Evolutionary conservation across 179 eudicot species (phyloP).

Genomic region (Beta lomatogona): DNA sequence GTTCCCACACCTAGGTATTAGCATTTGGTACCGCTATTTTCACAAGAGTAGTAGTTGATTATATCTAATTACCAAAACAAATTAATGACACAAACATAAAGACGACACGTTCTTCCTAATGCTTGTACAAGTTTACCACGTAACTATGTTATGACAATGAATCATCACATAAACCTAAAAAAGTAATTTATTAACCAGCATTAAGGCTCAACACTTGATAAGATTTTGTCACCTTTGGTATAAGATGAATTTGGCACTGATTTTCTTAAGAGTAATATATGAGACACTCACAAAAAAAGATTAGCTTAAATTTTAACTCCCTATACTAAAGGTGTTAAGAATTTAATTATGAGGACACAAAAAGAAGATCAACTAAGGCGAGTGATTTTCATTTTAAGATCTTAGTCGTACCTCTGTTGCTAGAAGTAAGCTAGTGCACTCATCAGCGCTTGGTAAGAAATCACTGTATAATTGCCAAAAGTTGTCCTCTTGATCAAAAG

Average conservation of each 20-base stretch:
- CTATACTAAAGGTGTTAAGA: neutral
- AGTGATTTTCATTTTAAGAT: neutral
- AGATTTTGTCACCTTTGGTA: neutral
- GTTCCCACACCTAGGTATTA: neutral
- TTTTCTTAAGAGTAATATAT: neutral
- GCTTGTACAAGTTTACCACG: neutral
- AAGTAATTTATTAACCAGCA: neutral
- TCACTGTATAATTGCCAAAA: conserved; percentile 96
- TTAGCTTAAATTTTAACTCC: conserved; percentile 6
- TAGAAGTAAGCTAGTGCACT: conserved; percentile 88
- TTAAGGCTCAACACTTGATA: neutral
- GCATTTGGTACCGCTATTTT: neutral
- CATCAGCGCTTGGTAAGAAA: conserved; percentile 85
- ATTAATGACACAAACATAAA: neutral
- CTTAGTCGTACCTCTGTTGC: conserved; percentile 73
- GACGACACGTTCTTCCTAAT: neutral
- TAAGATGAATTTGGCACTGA: neutral
- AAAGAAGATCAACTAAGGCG: neutral
- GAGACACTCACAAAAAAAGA: neutral
- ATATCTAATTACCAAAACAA: neutral
- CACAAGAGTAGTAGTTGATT: neutral
- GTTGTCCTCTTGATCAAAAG: conserved; percentile 80
- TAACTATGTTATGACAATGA: neutral
- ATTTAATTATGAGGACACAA: neutral
- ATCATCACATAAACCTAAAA: neutral